phyloP scores from a whole-genome alignment of 176 grass and related monocot species.

The Triticum monococcum region DNA sequence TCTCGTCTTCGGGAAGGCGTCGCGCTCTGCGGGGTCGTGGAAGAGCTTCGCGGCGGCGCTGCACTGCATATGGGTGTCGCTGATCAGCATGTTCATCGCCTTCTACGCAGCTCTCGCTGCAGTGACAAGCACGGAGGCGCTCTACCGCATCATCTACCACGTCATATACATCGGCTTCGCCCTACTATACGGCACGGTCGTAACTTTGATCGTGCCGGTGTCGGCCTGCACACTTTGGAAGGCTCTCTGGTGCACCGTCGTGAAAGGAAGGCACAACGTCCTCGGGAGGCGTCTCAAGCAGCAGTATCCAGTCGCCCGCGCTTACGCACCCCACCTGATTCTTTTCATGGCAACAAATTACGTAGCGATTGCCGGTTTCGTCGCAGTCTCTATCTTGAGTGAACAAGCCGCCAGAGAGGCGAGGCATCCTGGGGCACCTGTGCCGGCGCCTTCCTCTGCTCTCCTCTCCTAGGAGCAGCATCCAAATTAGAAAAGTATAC shows the following conservation, averaged over 20 bases:
- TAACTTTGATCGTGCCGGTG: rapidly evolving
- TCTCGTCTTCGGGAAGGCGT: not conserved
- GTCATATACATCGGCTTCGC: not conserved
- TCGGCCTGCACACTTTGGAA: not conserved
- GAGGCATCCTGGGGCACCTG: not conserved
- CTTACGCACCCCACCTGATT: not conserved
- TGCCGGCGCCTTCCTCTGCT: not conserved
- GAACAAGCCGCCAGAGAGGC: not conserved
- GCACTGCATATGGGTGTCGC: not conserved
- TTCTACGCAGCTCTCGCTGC: not conserved
- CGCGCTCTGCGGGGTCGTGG: not conserved
- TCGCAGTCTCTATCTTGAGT: not conserved
- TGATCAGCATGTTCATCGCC: not conserved
- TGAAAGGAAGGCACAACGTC: not conserved
- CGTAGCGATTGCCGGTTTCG: not conserved
- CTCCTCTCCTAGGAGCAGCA: not conserved
- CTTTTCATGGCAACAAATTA: not conserved
- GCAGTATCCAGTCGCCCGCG: not conserved
- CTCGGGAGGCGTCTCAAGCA: not conserved
- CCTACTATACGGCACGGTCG: not conserved
- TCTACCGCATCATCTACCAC: not conserved
- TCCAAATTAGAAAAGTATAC: too few species aligned
- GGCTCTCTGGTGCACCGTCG: not conserved
- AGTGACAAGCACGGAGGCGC: not conserved
- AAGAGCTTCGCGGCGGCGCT: not conserved